Conservation (phyloP, 2,329 filamentous ascomycete genomes). For the Karstenula rhodostoma region DNA sequence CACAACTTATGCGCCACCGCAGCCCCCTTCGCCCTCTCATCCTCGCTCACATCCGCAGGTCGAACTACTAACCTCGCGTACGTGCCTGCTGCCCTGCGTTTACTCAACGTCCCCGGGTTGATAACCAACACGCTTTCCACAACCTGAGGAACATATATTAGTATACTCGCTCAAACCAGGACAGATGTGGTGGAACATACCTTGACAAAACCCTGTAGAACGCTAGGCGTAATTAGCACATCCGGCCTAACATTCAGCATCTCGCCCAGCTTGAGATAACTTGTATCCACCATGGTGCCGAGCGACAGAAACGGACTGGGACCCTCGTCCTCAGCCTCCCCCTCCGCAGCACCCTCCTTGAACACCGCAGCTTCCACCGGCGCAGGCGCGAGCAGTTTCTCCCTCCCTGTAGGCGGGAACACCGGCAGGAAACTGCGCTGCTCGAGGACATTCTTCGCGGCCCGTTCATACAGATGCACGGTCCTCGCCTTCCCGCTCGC, state of each 20-base stretch:
- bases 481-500: constrained; percentile 64
- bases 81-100: constrained; percentile 83
- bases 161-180: constrained; percentile 17
- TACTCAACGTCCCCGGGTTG: constrained; percentile 88
- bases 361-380: constrained; percentile 58
- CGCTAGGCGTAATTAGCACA: constrained; percentile 81
- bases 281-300: constrained; percentile 81
- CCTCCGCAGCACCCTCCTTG: constrained; percentile 55
- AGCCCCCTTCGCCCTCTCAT: constrained; percentile 64
- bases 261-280: constrained; percentile 87
- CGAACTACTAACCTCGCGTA: constrained; percentile 82
- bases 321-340: constrained; percentile 55
- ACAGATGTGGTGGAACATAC: constrained; percentile 58
- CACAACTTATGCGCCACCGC: constrained; percentile 76
- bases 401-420: constrained; percentile 79
- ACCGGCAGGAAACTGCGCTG: constrained; percentile 92
- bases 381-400: constrained; percentile 63
- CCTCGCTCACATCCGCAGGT: constrained; percentile 67
- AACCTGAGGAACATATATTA: constrained; percentile 64
- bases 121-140: constrained; percentile 89
- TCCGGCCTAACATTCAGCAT: constrained; percentile 89
- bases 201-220: constrained; percentile 86
- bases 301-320: constrained; percentile 52
- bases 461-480: constrained; percentile 71
- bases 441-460: constrained; percentile 81